A percentile compares a stretch with the other conserved stretches of the same genome.
phyloP scores from a whole-genome alignment of 768 basidiomycete species.

The Russula compacta region DNA sequence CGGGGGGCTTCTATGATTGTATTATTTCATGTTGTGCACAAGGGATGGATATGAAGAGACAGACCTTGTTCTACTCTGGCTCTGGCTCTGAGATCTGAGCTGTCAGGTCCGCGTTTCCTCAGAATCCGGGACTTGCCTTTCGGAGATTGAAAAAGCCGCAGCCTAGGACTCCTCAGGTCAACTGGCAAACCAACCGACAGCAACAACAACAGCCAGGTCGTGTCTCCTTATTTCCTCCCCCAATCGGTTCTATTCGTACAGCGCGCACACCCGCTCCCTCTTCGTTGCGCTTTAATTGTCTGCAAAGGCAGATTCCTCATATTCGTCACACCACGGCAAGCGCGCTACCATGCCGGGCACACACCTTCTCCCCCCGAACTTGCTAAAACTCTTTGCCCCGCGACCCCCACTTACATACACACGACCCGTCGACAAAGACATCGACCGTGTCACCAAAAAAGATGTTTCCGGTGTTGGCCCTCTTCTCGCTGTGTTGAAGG shows the following conservation, averaged over 20 bases:
- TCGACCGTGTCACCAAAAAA: constrained; percentile 62
- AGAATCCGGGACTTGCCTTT: background rate
- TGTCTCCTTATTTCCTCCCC: background rate
- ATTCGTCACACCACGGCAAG: background rate
- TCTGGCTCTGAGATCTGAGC: background rate
- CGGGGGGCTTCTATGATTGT: background rate
- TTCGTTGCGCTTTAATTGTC: constrained; percentile 4
- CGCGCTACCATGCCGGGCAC: constrained; percentile 49
- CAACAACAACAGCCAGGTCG: background rate
- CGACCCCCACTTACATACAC: constrained; percentile 83
- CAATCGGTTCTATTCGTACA: background rate
- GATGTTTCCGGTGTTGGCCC: constrained; percentile 67
- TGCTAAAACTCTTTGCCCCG: constrained; percentile 93
- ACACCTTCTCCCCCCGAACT: constrained; percentile 87
- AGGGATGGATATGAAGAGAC: background rate
- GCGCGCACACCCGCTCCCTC: background rate
- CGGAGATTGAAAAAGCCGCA: background rate
- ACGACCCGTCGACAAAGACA: constrained; percentile 78
- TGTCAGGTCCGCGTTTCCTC: background rate
- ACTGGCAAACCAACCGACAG: no score
- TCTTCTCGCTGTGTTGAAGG: constrained; percentile 64
- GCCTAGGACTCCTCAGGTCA: background rate
- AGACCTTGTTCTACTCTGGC: background rate
- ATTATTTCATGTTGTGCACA: background rate
- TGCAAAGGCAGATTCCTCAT: background rate